Percentiles rank a stretch among this genome's conserved stretches.
These are phyloP conservation scores for Medicago truncatula DNA, from an alignment of 306 rosid genomes.

Conservation along the genomic window MtrunA17r5.0-ANR NC_053042.1:35988501-35989000, in stretches of 20 bases:
- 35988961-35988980: slow-evolving; percentile 68
- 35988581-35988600: slow-evolving; percentile 26
- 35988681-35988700: neutral
- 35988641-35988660: slow-evolving; percentile 16
- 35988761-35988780: slow-evolving; percentile 61
- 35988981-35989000: slow-evolving; percentile 71
- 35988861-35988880: slow-evolving; percentile 38
- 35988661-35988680: slow-evolving; percentile 29
- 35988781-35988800: slow-evolving; percentile 67
- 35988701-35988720: slow-evolving; percentile 10
- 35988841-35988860: slow-evolving; percentile 30
- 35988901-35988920: slow-evolving; percentile 18
- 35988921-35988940: slow-evolving; percentile 29
- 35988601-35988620: slow-evolving; percentile 32
- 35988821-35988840: slow-evolving; percentile 63
- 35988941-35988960: slow-evolving; percentile 25
- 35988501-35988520: slow-evolving; percentile 77
- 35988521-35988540: slow-evolving; percentile 78
- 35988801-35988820: slow-evolving; percentile 56
- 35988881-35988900: slow-evolving; percentile 27
- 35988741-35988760: slow-evolving; percentile 75
- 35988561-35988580: slow-evolving; percentile 43
- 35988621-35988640: slow-evolving; percentile 1
- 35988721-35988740: slow-evolving; percentile 42
- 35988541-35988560: slow-evolving; percentile 64